Evolutionary conservation across 306 rosid species (phyloP).

Genomic region (Styphnolobium japonicum): DNA sequence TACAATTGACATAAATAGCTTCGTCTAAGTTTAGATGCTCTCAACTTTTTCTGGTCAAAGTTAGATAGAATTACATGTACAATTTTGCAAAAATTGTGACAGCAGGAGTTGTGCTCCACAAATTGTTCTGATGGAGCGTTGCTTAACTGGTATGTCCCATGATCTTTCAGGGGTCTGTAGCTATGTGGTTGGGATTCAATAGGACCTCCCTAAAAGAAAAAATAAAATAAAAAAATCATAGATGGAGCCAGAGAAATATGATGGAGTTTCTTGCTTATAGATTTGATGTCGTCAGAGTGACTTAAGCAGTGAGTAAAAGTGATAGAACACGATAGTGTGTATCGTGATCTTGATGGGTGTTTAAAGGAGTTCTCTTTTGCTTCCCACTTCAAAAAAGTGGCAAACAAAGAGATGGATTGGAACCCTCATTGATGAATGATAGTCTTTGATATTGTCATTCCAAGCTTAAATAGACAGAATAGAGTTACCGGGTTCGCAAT

Average conservation of each 20-base stretch:
- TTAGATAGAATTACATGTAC: not conserved
- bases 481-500: too few relatives aligned
- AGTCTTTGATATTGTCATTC: slow-evolving; percentile 32
- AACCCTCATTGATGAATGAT: slow-evolving; percentile 32
- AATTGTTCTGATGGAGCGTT: slow-evolving; percentile 9
- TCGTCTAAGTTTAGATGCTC: slow-evolving; percentile 1
- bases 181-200: too few relatives aligned
- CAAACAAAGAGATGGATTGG: slow-evolving; percentile 25
- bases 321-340: slow-evolving; percentile 6
- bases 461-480: slow-evolving; percentile 38
- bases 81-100: slow-evolving; percentile 4
- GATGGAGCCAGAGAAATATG: not conserved
- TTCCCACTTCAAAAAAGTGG: slow-evolving; percentile 40
- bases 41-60: not conserved
- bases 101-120: not conserved
- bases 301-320: slow-evolving; percentile 31
- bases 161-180: too few relatives aligned
- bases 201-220: too few relatives aligned
- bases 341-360: slow-evolving; percentile 28
- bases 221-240: too few relatives aligned
- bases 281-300: slow-evolving; percentile 27
- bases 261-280: slow-evolving; percentile 15
- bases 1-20: slow-evolving; percentile 11
- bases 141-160: too few relatives aligned
- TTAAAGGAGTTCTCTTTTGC: slow-evolving; percentile 47